A percentile compares a stretch with the other conserved stretches of the same genome.
These are phyloP conservation scores for Phialophora verrucosa DNA, from an alignment of 2,329 filamentous ascomycete genomes.

Conservation along the genomic window DNA sequence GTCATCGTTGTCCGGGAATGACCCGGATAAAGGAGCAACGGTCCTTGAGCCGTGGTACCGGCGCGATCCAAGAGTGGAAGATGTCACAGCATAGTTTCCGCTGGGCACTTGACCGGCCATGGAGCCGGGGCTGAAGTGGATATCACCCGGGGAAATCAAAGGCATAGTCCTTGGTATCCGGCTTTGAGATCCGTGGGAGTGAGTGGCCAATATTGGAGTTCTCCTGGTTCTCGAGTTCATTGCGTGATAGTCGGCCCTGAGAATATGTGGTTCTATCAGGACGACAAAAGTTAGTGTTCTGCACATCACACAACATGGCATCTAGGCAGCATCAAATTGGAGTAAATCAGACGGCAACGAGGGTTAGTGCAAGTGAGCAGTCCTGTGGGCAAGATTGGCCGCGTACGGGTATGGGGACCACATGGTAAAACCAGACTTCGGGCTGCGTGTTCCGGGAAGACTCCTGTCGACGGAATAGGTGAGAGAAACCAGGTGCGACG, in stretches of 20 bases:
- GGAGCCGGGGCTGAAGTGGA: slow-evolving; percentile 27
- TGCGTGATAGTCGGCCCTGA: slow-evolving; percentile 7
- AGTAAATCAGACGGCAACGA: slow-evolving; percentile 1
- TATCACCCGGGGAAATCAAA: slow-evolving; percentile 25
- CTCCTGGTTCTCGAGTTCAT: slow-evolving; percentile 19
- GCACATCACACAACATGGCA: slow-evolving; percentile 15
- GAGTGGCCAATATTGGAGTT: slow-evolving; percentile 16
- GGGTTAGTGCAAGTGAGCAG: background rate
- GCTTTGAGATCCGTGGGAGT: slow-evolving; percentile 26
- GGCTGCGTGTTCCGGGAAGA: background rate
- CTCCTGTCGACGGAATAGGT: background rate
- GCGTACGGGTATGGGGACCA: background rate
- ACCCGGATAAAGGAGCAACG: slow-evolving; percentile 16
- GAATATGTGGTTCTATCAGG: slow-evolving; percentile 6
- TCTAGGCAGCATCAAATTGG: slow-evolving; percentile 10
- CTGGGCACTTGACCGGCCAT: slow-evolving; percentile 27
- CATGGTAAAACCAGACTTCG: background rate
- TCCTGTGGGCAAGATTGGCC: background rate
- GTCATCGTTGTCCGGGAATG: slow-evolving; percentile 29
- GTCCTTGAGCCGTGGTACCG: slow-evolving; percentile 17
- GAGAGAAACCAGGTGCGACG: background rate
- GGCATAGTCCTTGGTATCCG: slow-evolving; percentile 33
- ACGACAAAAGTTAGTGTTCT: slow-evolving; percentile 21
- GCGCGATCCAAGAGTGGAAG: slow-evolving; percentile 26
- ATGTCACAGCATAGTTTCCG: slow-evolving; percentile 33